Base-by-base conservation (phyloP, 1,284 basidiomycete species). In the Pyrrhoderma noxium region DNA sequence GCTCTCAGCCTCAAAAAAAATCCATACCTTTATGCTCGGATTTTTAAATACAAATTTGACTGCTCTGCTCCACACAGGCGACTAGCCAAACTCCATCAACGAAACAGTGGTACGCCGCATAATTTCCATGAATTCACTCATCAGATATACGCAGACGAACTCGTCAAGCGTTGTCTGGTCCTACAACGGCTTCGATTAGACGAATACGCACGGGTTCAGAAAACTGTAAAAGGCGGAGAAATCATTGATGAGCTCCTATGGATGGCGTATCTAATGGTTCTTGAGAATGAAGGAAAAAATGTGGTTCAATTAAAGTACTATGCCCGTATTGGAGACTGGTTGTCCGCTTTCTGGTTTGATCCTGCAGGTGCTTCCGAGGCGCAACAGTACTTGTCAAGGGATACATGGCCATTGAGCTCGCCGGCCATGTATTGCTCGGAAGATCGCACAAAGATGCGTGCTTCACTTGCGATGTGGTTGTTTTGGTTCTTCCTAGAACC, bases 251-350 rank as follows among this genome's bases (percentile, higher is more conserved):
- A 59, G 14, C 53, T 48, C 22, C 62, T 78, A 0, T 78, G 75
- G 74, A 69, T 66, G 45, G 65, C 73, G 1, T 77, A 74, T 51
- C 58, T 79, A 41, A 77, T 80, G 75, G 65, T 77, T 57, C 64
- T 78, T n/a, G 77, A 79, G 65, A 76, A 77, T 66, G 70, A 77
- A 41, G 74, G 73, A 19, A 69, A 70, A 59, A 79, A 80, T 59
- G 62, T 71, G 44, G 54, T 61, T 5, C 74, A 75, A 60, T 63
- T 80, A 27, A 54, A 69, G 4, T 60, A 66, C 39, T 70, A 70
- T 52, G 71, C 66, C 11, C 53, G 53, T 16, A 61, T 71, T 25
- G 63, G 68, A 44, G 57, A 54, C 5, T 72, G 70, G 70, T 59
- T 72, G 37, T 61, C 59, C 46, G 58, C 64, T 36, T 72, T 64